These are phyloP conservation scores for Plectosphaerella plurivora DNA, from an alignment of 2,329 filamentous ascomycete genomes.

Conservation along the genomic window DNA sequence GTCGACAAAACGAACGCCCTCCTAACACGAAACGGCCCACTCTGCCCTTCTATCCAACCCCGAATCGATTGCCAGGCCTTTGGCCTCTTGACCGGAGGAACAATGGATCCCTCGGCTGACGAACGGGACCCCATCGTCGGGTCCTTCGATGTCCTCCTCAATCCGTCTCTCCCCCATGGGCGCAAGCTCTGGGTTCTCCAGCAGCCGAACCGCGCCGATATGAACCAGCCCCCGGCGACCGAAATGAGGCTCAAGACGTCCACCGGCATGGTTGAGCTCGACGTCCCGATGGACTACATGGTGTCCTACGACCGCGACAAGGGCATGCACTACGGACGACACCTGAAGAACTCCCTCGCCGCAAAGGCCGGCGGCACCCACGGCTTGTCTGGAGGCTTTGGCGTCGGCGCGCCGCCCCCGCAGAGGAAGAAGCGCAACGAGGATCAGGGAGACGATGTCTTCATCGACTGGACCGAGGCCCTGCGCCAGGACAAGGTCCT, in stretches of 20 bases:
- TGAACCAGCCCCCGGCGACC: conserved; percentile 53
- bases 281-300: conserved; percentile 74
- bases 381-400: conserved; percentile 70
- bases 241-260: conserved; percentile 78
- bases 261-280: conserved; percentile 83
- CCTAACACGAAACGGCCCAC: no score
- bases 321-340: conserved; percentile 77
- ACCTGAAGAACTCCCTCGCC: conserved; percentile 57
- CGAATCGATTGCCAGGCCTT: no score
- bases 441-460: conserved; percentile 40
- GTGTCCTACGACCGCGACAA: conserved; percentile 78
- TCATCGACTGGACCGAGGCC: conserved; percentile 61
- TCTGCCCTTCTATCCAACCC: no score
- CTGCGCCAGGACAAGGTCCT: conserved; percentile 68
- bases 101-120: conserved; percentile 22
- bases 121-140: conserved; percentile 66
- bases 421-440: conserved; percentile 23
- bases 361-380: conserved; percentile 61
- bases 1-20: no score
- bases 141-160: conserved; percentile 83
- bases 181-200: conserved; percentile 78
- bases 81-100: background rate
- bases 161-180: conserved; percentile 58
- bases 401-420: conserved; percentile 47
- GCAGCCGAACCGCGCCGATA: conserved; percentile 72